These are phyloP conservation scores for Bisporella sp. DNA, from an alignment of 2,329 filamentous ascomycete species.

Conservation along the genomic window DNA sequence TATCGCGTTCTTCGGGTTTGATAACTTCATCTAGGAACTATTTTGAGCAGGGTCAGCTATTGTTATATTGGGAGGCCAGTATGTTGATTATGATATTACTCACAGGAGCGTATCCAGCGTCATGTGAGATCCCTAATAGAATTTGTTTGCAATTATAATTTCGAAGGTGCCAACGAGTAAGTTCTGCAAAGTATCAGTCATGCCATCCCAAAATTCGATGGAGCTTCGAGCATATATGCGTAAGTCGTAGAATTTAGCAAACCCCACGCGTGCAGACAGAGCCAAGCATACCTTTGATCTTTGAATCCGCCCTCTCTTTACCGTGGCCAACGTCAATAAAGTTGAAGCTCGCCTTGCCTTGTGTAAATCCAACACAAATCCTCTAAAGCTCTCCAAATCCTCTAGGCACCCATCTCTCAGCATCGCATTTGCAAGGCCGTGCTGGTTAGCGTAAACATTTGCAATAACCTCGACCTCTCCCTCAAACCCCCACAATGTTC, in stretches of 20 bases:
- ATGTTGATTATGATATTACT: no score
- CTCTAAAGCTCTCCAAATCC: slow-evolving; percentile 38
- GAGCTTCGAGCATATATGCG: no score
- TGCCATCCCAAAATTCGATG: no score
- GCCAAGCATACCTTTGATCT: slow-evolving; percentile 47
- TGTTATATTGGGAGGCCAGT: no score
- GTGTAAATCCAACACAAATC: slow-evolving; percentile 58
- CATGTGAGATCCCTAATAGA: slow-evolving; percentile 54
- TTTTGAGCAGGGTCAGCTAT: no score
- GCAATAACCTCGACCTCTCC: slow-evolving; percentile 46
- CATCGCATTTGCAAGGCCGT: slow-evolving; percentile 43
- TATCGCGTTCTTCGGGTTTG: no score
- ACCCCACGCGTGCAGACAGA: no score
- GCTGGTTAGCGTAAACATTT: slow-evolving; percentile 49
- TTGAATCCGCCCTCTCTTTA: slow-evolving; percentile 52
- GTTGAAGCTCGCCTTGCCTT: slow-evolving; percentile 51
- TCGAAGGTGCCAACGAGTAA: slow-evolving; percentile 47
- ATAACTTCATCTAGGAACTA: no score
- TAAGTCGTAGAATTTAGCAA: no score
- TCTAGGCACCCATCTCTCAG: slow-evolving; percentile 39
- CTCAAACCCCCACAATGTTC: slow-evolving; percentile 38
- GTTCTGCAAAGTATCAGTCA: slow-evolving; percentile 13
- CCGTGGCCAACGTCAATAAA: slow-evolving; percentile 56
- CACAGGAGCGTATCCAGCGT: slow-evolving; percentile 44
- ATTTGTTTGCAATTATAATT: slow-evolving; percentile 57